These are phyloP conservation scores for Neocucurbitaria cava DNA, from an alignment of 2,329 filamentous ascomycete genomes.

Conservation along the genomic window DNA sequence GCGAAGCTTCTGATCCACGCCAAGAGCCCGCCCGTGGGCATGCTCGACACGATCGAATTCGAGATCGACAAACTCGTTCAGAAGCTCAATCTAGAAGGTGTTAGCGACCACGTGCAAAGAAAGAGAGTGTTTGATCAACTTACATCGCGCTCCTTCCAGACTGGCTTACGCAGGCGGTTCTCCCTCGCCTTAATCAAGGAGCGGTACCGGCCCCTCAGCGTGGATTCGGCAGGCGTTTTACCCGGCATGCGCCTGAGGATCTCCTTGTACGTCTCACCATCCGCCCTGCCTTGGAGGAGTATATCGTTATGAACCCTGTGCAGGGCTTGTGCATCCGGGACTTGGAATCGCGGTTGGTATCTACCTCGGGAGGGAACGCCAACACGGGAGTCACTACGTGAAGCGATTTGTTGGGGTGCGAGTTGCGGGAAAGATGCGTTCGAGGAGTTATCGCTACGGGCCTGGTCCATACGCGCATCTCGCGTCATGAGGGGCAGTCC, in stretches of 20 bases:
- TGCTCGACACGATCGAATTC: slow-evolving; percentile 30
- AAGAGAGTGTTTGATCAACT: slow-evolving; percentile 45
- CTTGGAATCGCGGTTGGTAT: slow-evolving; percentile 5
- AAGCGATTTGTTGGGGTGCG: neutral
- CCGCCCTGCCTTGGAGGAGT: slow-evolving; percentile 61
- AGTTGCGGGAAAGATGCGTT: neutral
- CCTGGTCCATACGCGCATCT: neutral
- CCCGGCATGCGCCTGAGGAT: slow-evolving; percentile 64
- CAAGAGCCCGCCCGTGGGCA: slow-evolving; percentile 8
- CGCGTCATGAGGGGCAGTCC: neutral
- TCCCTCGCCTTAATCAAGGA: slow-evolving; percentile 69
- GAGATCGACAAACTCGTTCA: slow-evolving; percentile 28
- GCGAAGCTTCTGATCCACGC: slow-evolving; percentile 23
- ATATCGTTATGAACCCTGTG: slow-evolving; percentile 36
- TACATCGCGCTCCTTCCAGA: slow-evolving; percentile 70
- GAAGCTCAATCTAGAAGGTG: slow-evolving; percentile 27
- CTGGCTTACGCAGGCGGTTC: slow-evolving; percentile 69
- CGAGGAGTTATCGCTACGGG: neutral
- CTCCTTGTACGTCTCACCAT: slow-evolving; percentile 69
- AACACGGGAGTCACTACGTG: neutral
- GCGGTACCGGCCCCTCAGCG: slow-evolving; percentile 72
- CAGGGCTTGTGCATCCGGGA: slow-evolving; percentile 7
- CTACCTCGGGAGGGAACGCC: neutral
- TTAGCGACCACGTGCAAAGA: neutral
- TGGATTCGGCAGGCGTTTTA: slow-evolving; percentile 73